These are phyloP conservation scores for Narthecium ossifragum DNA, from an alignment of 106 monocot species.

Conservation along the genomic window DNA sequence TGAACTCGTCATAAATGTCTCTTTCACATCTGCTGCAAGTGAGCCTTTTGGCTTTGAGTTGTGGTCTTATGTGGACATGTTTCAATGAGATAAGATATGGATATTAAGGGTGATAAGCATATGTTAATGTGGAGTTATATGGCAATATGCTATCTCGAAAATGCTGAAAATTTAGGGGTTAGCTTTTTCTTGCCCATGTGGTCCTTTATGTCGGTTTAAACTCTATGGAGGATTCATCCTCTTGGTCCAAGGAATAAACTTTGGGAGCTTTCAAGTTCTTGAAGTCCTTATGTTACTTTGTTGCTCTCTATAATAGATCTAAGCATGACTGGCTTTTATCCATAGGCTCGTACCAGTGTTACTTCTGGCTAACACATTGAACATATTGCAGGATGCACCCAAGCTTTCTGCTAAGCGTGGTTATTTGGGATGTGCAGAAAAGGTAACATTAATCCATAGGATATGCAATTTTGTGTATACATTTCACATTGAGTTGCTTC, in stretches of 20 bases:
- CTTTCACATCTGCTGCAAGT: too few relatives aligned
- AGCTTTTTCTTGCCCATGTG: neutral
- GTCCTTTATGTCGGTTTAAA: neutral
- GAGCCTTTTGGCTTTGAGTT: neutral
- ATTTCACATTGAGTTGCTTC: neutral
- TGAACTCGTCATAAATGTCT: too few relatives aligned
- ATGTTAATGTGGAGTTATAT: neutral
- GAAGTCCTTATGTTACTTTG: neutral
- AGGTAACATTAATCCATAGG: conserved; percentile 7
- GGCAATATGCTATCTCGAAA: neutral
- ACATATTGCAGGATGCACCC: conserved; percentile 12
- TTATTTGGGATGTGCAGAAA: conserved; percentile 5
- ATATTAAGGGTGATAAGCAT: neutral
- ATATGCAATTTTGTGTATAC: neutral
- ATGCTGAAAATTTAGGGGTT: neutral
- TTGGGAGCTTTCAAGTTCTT: neutral
- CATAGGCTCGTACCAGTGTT: neutral
- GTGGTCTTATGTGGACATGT: neutral
- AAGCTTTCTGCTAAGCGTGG: conserved; percentile 8
- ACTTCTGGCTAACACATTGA: neutral
- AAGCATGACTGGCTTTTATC: neutral
- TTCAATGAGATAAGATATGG: neutral
- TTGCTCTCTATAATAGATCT: neutral
- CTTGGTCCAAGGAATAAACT: neutral
- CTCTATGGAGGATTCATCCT: neutral